Conservation (phyloP, 495 filamentous ascomycete species). For the Endocarpon pusillum region DNA sequence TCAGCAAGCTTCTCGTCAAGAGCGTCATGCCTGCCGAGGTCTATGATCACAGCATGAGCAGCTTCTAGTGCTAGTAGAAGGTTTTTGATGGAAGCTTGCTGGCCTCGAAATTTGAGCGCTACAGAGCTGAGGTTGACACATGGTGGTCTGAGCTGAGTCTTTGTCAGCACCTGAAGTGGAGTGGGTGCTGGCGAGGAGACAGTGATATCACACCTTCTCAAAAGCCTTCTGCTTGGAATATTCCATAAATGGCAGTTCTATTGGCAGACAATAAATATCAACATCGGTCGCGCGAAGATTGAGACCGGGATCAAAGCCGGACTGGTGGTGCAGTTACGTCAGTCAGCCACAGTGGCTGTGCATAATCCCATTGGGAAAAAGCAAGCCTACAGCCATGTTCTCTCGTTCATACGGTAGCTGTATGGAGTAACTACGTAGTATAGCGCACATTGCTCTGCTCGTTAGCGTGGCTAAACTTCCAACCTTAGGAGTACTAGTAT, state of each 20-base stretch:
- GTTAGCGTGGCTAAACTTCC: too few relatives aligned
- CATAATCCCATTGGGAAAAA: too few relatives aligned
- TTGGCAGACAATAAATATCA: too few relatives aligned
- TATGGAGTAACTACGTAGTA: too few relatives aligned
- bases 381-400: too few relatives aligned
- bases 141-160: slow-evolving; percentile 45
- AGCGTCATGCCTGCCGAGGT: slow-evolving; percentile 30
- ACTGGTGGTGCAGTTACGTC: too few relatives aligned
- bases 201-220: slow-evolving; percentile 3
- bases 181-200: not conserved
- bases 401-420: too few relatives aligned
- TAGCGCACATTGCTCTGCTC: too few relatives aligned
- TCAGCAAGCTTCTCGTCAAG: slow-evolving; percentile 76
- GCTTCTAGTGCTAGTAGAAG: slow-evolving; percentile 34
- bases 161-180: slow-evolving; percentile 5
- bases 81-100: slow-evolving; percentile 33
- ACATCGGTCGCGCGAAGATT: too few relatives aligned
- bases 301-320: too few relatives aligned
- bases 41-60: slow-evolving; percentile 34
- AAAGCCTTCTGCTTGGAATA: slow-evolving; percentile 7
- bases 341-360: too few relatives aligned
- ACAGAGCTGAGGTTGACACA: slow-evolving; percentile 67
- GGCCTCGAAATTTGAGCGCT: slow-evolving; percentile 41
- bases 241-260: not conserved
- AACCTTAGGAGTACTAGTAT: too few relatives aligned